Conservation (phyloP, 164 flowering plant genomes). For the Magnolia officinalis region DNA sequence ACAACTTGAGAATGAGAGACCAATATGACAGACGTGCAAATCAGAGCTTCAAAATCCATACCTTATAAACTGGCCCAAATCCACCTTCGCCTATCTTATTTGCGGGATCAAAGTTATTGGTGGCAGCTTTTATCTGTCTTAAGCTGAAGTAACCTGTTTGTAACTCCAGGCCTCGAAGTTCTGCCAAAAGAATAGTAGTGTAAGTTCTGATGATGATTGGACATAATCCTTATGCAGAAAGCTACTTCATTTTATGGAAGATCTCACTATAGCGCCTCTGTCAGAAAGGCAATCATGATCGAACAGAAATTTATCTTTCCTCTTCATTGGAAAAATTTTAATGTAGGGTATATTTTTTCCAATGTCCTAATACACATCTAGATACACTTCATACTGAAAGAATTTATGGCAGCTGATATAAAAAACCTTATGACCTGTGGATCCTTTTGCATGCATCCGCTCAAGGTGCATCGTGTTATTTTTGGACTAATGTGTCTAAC, state of each 20-base stretch:
- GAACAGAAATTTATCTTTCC: background rate
- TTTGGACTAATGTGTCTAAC: background rate
- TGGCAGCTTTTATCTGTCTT: conserved; percentile 71
- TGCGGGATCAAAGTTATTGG: conserved; percentile 60
- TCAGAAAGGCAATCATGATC: background rate
- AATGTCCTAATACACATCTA: no score
- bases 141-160: conserved; percentile 64
- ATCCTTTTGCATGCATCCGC: background rate
- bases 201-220: background rate
- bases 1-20: background rate
- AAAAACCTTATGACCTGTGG: background rate
- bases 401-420: background rate
- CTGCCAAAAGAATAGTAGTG: conserved; percentile 23
- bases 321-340: background rate
- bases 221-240: background rate
- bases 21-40: background rate
- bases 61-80: conserved; percentile 85
- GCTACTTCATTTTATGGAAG: background rate
- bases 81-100: conserved; percentile 92
- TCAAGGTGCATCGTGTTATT: background rate
- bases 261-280: background rate
- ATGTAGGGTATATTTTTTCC: background rate
- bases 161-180: conserved; percentile 54
- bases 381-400: background rate
- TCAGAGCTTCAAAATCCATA: conserved; percentile 12